These are phyloP conservation scores for Amanita jacksonii DNA, from an alignment of 768 basidiomycete species.

Conservation along the genomic window DNA sequence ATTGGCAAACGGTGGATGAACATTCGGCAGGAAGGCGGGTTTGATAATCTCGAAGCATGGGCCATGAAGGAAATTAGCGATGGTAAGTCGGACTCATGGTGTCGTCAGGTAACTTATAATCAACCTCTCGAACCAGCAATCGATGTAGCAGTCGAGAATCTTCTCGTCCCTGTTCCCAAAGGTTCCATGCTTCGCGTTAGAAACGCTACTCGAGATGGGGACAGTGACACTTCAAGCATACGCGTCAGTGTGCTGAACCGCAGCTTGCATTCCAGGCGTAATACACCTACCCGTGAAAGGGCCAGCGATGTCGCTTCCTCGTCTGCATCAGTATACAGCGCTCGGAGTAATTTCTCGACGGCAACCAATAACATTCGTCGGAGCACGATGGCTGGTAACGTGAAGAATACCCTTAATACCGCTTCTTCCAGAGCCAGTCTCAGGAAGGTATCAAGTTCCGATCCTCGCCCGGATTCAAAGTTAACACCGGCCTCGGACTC, in stretches of 20 bases:
- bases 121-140: slow-evolving; percentile 44
- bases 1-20: slow-evolving; percentile 71
- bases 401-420: slow-evolving; percentile 3
- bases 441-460: slow-evolving; percentile 16
- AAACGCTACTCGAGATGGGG: slow-evolving; percentile 23
- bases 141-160: slow-evolving; percentile 71
- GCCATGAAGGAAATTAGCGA: slow-evolving; percentile 81
- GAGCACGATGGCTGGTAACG: slow-evolving; percentile 5
- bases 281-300: slow-evolving; percentile 7
- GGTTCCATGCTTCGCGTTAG: slow-evolving; percentile 13
- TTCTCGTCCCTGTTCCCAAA: slow-evolving; percentile 38
- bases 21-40: slow-evolving; percentile 69
- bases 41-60: slow-evolving; percentile 79
- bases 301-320: slow-evolving; percentile 14
- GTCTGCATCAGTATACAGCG: slow-evolving; percentile 35
- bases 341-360: slow-evolving; percentile 29
- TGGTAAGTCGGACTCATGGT: slow-evolving; percentile 34
- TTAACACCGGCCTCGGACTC: slow-evolving; percentile 39
- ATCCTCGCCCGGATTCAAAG: slow-evolving; percentile 61
- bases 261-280: slow-evolving; percentile 17
- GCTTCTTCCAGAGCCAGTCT: slow-evolving; percentile 6
- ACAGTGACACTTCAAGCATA: slow-evolving; percentile 35
- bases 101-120: background rate
- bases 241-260: slow-evolving; percentile 34
- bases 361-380: slow-evolving; percentile 12